These are phyloP conservation scores for Leccinum obscurum DNA, from an alignment of 768 basidiomycete genomes.

Conservation along the genomic window DNA sequence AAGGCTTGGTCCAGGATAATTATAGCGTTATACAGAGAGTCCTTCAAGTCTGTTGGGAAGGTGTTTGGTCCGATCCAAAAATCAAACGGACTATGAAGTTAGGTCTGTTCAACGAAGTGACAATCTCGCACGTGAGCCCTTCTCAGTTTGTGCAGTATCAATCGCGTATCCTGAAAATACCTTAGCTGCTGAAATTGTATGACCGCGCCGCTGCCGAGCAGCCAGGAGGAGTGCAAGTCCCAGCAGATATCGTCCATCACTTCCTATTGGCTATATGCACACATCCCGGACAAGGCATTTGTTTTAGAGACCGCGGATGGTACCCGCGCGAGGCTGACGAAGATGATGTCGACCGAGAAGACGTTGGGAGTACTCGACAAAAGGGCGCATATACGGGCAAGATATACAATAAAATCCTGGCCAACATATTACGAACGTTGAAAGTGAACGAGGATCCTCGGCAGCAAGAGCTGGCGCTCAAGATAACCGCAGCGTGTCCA, in stretches of 20 bases:
- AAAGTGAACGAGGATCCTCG: conserved; percentile 88
- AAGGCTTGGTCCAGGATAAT: conserved; percentile 66
- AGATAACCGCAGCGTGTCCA: conserved; percentile 79
- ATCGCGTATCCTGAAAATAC: neutral
- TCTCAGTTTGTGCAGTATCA: neutral
- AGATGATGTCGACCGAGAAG: conserved; percentile 40
- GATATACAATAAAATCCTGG: conserved; percentile 81
- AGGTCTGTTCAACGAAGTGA: conserved; percentile 65
- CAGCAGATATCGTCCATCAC: conserved; percentile 81
- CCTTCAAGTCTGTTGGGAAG: conserved; percentile 74
- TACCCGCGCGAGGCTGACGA: conserved; percentile 68
- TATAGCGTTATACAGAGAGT: conserved; percentile 60
- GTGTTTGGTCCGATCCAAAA: conserved; percentile 73
- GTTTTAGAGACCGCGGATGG: conserved; percentile 90
- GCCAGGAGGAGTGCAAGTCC: conserved; percentile 51
- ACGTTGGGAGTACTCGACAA: conserved; percentile 31
- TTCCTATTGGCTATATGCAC: conserved; percentile 85
- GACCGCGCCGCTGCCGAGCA: conserved; percentile 54
- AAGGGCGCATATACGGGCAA: conserved; percentile 38
- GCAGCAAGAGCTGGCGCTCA: conserved; percentile 81
- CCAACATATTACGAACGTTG: conserved; percentile 67
- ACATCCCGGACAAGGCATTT: conserved; percentile 78
- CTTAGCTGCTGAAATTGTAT: conserved; percentile 73
- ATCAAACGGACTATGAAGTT: conserved; percentile 73
- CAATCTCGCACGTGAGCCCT: conserved; percentile 57